Base-by-base conservation (phyloP, 1,284 basidiomycete genomes). In the Naganishia albida region DNA sequence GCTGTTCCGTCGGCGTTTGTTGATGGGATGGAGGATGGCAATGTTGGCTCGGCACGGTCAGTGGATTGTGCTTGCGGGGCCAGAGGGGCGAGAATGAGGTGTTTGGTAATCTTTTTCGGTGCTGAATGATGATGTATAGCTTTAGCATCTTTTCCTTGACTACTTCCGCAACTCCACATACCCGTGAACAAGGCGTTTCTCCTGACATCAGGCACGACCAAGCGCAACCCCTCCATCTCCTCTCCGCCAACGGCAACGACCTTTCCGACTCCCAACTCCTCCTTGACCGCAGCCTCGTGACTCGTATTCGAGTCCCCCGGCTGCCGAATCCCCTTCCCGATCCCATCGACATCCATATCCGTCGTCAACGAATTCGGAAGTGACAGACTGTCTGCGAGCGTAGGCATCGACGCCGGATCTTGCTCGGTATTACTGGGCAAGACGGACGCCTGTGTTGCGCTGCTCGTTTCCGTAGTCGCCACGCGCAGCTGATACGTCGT, bases 191-290 rank as follows among this genome's bases (percentile, higher is more conserved):
- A 70, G 1, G 75, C 75, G 7, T 66, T 67, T 30, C 71, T 63
- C 26, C 67, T 68, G 6, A 70, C 44, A 18, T 69, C 65, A 6
- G 78, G 78, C 2, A 78, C 72, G 40, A 80, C 62, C 30, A 80
- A 64, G 51, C 67, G 70, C 70, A 80, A 70, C 2, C 77, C 76
- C 28, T 65, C 70, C 42, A 68, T 64, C 74, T 78, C 77, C 64
- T 80, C 77, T 42, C 72, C 73, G 2, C 75, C 75, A 15, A 72
- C 76, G 52, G 73, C 72, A 13, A 46, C 56, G 34, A 62, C 60
- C 20, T 49, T 62, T 7, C 60, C 64, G 12, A 60, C 48, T 26
- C 54, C 63, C 44, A 68, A 52, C 38, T 68, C 67, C 40, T 63
- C 67, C 51, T 59, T 62, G 20, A 66, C 62, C n/a, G 42, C 62